Base-by-base conservation (phyloP, 129 eudicot species). In the Flaveria robusta region DNA sequence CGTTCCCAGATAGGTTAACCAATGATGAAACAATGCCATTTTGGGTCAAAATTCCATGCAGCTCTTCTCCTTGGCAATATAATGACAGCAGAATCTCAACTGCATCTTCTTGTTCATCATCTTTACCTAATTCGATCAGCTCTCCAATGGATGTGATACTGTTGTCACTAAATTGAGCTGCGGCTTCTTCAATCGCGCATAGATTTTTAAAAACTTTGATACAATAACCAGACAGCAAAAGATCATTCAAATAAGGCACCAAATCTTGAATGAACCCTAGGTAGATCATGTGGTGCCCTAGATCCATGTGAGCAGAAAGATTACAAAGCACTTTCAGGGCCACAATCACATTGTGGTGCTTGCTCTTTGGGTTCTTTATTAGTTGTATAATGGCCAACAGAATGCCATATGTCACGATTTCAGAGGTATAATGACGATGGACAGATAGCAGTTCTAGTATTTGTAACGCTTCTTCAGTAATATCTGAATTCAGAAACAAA, bases 211-310 rank as follows among this genome's bases (percentile, higher is more conserved):
- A 82, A 39, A 82, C 45, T 10, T 65, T 54, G 16, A 82, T 24
- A 10, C 85, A 82, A 4, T 41, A 68, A 8, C 78, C 78, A 16
- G 74, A 55, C 52, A 77, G 18, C 73, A 71, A 63, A 47, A 82
- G 34, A 12, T 77, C 85, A 16, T 82, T 82, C 65, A 82, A 65
- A 64, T 71, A 64, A 0, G 85, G 82, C 15, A 70, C 74, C 45
- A 82, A 56, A n/a, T 71, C 52, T 65, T 71, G 64, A 20, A 82
- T 77, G 65, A 70, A 82, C 1, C 75, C 85, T 56, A 82, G 70
- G 70, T 77, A 82, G 47, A 82, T 71, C 29, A 77, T 71, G 85
- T 82, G 85, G 49, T 82, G 70, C 18, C 82, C 75, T 12, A 82
- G 62, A 51, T 77, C 85, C 24, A 26, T 71, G 64, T 77, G 82